Percentiles rank a stretch among this genome's conserved stretches.
phyloP scores from a whole-genome alignment of 2,329 filamentous ascomycete genomes.

The Venturia effusa region DNA sequence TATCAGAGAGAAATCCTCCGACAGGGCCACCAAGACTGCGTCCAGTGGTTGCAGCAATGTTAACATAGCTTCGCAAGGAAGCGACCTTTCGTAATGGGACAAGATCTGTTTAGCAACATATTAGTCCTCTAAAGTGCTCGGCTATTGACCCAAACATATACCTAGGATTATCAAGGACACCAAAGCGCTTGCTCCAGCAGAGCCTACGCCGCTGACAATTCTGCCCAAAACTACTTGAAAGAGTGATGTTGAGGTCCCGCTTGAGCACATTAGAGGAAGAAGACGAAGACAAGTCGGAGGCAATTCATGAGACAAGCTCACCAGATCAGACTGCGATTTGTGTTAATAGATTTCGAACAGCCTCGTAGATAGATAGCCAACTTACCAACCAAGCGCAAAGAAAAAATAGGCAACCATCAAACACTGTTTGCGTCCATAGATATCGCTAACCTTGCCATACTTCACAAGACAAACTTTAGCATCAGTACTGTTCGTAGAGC shows the following conservation, averaged over 20 bases:
- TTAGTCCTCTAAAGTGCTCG: not conserved
- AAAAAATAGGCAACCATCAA: conserved; percentile 30
- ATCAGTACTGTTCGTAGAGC: not conserved
- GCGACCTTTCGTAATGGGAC: conserved; percentile 39
- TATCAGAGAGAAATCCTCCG: conserved; percentile 51
- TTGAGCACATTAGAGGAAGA: not conserved
- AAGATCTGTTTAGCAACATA: conserved; percentile 29
- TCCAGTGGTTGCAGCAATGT: conserved; percentile 39
- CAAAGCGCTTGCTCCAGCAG: conserved; percentile 30
- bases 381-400: conserved; percentile 31
- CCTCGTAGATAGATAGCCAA: conserved; percentile 10
- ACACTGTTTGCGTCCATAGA: conserved; percentile 32
- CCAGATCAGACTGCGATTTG: conserved; percentile 15
- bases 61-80: conserved; percentile 39
- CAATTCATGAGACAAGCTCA: not conserved
- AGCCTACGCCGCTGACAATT: conserved; percentile 32
- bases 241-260: conserved; percentile 26
- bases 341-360: not conserved
- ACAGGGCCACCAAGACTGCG: conserved; percentile 42
- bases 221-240: conserved; percentile 31
- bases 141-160: not conserved
- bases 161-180: conserved; percentile 13
- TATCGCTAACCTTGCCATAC: conserved; percentile 35
- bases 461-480: conserved; percentile 6
- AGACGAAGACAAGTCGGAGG: too few species aligned